Percentiles rank a stretch among this genome's conserved stretches.
phyloP scores from a whole-genome alignment of 2,329 filamentous ascomycete genomes.

The Colletotrichum melonis region DNA sequence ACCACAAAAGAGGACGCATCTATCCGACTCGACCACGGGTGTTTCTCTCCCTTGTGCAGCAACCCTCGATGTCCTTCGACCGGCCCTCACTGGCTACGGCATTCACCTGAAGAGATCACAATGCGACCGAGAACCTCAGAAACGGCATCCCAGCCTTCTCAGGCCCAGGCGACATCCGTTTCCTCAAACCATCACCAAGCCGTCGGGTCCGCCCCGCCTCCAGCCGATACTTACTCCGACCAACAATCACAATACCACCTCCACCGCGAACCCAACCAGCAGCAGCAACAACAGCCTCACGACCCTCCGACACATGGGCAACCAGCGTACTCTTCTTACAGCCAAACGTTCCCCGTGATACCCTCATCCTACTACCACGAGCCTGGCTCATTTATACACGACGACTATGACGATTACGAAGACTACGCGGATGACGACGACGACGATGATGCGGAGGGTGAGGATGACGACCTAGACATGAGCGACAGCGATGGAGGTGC shows the following conservation, averaged over 20 bases:
- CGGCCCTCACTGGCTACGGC: slow-evolving; percentile 21
- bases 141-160: slow-evolving; percentile 26
- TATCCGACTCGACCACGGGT: slow-evolving; percentile 14
- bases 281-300: slow-evolving; percentile 12
- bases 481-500: slow-evolving; percentile 49
- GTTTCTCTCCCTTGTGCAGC: slow-evolving; percentile 1
- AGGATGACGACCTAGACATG: slow-evolving; percentile 44
- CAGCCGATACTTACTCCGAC: slow-evolving; percentile 16
- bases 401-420: slow-evolving; percentile 20
- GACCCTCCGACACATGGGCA: slow-evolving; percentile 8
- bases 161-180: slow-evolving; percentile 25
- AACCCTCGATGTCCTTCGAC: slow-evolving; percentile 24
- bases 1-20: slow-evolving; percentile 15
- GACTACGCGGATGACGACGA: slow-evolving; percentile 30
- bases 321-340: slow-evolving; percentile 12
- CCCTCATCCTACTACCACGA: slow-evolving; percentile 30
- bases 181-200: slow-evolving; percentile 28
- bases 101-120: slow-evolving; percentile 23
- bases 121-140: slow-evolving; percentile 32
- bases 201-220: slow-evolving; percentile 18
- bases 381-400: slow-evolving; percentile 7
- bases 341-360: slow-evolving; percentile 30
- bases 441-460: slow-evolving; percentile 26
- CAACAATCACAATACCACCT: slow-evolving; percentile 13
- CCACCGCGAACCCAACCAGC: slow-evolving; percentile 21